Evolutionary conservation across 2,329 filamentous ascomycete genomes (phyloP), one percentile per base, ranked within the genome.

Genomic region (Trichoderma afroharzianum): DNA sequence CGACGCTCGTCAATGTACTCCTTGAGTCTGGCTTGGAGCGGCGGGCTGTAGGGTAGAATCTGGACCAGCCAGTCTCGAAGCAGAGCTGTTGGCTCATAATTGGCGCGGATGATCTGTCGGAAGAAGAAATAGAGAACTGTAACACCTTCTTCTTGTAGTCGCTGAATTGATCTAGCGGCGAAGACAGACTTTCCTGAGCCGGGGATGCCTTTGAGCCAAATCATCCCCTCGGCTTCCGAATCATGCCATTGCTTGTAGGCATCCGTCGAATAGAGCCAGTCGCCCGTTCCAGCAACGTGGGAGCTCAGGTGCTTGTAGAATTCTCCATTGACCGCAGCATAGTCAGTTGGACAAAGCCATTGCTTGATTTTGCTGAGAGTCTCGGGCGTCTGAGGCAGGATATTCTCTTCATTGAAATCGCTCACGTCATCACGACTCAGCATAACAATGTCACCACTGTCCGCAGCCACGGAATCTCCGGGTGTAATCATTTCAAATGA

Each of bases 51-150:
- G 2, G 61, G 30, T 8, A 81, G 72, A 4, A 82, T 36, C 70
- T 83, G 81, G 18, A 73, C 76, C 21, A 80, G 73, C 78, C 78
- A 82, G 73, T 82, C 81, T 7, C 78, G 76, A 8, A 82, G 57
- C 15, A 80, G 59, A 18, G 77, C 74, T 9, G 61, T 47, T 2
- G 80, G 77, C 6, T 73, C 66, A 62, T 80, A 78, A 63, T 82
- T 82, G 2, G 77, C 77, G 21, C 79, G 76, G 68, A 82, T 78
- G 66, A 81, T 82, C 70, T 82, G 80, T 3, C 81, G 77, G 70
- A 82, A 82, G 74, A 82, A 82, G 74, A 83, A 82, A 74, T 77
- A 82, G 0, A 82, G 75, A 2, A 82, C 77, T 0, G 78, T 78
- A 2, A 7, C 43, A 1, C 12, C 63, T 12, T 36, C 55, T 9